Evolutionary conservation across 1,139 yeast genomes (phyloP).

Genomic region (Geotrichum histeridarum): DNA sequence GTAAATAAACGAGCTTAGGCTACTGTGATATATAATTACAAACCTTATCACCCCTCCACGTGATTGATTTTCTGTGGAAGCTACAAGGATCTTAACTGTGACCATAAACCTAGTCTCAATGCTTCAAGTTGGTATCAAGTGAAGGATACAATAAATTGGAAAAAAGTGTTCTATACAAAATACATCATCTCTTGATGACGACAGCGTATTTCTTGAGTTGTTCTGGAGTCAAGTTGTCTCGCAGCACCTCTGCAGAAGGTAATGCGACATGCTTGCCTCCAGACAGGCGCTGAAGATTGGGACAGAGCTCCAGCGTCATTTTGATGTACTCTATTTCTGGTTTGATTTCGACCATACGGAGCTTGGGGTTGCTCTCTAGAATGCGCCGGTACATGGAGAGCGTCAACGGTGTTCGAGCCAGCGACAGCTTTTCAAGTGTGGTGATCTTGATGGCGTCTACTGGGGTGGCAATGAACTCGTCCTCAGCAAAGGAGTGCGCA

Average conservation of each 20-base stretch:
- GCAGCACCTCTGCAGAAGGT: constrained; percentile 13
- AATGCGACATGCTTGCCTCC: constrained; percentile 18
- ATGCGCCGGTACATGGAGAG: constrained; percentile 9
- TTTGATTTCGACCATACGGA: constrained; percentile 15
- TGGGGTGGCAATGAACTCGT: constrained; percentile 6
- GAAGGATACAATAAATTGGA: not conserved
- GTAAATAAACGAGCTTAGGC: too few relatives aligned
- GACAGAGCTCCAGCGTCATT: constrained; percentile 15
- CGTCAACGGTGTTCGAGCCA: constrained; percentile 16
- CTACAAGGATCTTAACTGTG: too few relatives aligned
- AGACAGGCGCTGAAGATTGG: constrained; percentile 15
- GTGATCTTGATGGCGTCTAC: constrained; percentile 14
- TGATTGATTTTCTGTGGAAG: too few relatives aligned
- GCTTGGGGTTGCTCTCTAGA: constrained; percentile 13
- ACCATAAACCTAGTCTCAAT: too few relatives aligned
- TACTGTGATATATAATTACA: too few relatives aligned
- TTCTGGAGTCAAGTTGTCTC: constrained; percentile 14
- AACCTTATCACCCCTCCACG: too few relatives aligned
- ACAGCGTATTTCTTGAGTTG: constrained; percentile 14
- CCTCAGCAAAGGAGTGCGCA: constrained; percentile 16
- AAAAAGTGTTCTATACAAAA: not conserved
- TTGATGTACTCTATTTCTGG: constrained; percentile 18
- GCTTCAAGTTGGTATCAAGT: too few relatives aligned
- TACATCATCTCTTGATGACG: constrained; percentile 10
- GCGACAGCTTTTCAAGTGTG: constrained; percentile 13